phyloP scores from a whole-genome alignment of 2,329 filamentous ascomycete genomes.

The Aspergillus sp. region DNA sequence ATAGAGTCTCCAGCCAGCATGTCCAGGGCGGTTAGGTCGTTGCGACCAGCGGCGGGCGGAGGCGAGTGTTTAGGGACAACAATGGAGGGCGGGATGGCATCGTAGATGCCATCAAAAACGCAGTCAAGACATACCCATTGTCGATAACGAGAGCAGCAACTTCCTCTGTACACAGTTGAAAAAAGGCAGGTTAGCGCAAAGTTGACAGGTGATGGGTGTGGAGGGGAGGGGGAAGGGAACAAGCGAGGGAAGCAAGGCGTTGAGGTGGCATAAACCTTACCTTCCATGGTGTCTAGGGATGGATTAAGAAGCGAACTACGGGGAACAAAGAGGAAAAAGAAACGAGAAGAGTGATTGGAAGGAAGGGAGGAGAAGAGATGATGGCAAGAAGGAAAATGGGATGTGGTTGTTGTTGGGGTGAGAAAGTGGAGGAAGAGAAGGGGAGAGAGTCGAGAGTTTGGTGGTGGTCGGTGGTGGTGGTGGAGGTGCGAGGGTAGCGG shows the following conservation, averaged over 20 bases:
- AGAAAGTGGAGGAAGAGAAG: conserved; percentile 19
- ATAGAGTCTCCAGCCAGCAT: background rate
- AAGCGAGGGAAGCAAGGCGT: conserved; percentile 23
- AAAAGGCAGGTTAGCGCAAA: conserved; percentile 35
- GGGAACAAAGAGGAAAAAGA: conserved; percentile 35
- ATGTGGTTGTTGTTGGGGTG: conserved; percentile 10
- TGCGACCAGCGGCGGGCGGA: conserved; percentile 11
- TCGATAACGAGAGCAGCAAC: conserved; percentile 99
- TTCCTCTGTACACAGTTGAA: conserved; percentile 72
- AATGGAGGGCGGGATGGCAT: conserved; percentile 11
- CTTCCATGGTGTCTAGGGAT: conserved; percentile 59
- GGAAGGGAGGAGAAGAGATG: conserved; percentile 18
- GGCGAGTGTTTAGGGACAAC: conserved; percentile 10
- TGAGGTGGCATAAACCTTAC: conserved; percentile 52
- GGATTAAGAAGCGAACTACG: conserved; percentile 31
- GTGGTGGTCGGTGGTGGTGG: conserved; percentile 7
- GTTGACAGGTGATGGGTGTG: conserved; percentile 11
- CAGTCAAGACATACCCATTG: conserved; percentile 88
- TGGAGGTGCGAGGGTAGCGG: background rate
- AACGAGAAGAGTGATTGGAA: conserved; percentile 19
- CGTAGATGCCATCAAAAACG: conserved; percentile 13
- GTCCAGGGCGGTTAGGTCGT: background rate
- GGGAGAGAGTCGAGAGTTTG: conserved; percentile 13
- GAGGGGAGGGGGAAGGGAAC: conserved; percentile 19
- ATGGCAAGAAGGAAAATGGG: conserved; percentile 23